These are phyloP conservation scores for Albugo candida DNA, from an alignment of 352 stramenopile species.

Conservation along the genomic window DNA sequence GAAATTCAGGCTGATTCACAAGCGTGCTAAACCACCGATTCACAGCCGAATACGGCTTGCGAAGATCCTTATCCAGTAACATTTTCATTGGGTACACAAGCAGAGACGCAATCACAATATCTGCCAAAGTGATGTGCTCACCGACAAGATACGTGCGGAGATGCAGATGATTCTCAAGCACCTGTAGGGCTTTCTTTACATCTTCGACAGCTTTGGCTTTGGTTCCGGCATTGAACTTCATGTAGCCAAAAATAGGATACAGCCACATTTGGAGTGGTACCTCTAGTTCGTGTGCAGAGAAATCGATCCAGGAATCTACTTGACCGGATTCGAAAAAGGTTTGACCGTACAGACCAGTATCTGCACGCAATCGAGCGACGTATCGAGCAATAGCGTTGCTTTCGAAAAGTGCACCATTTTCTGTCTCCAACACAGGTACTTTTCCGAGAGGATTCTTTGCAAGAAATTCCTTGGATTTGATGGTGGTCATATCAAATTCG, in stretches of 20 bases:
- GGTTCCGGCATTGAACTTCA: constrained; percentile 52
- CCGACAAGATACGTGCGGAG: constrained; percentile 84
- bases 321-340: constrained; percentile 82
- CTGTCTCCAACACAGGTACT: constrained; percentile 73
- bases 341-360: constrained; percentile 75
- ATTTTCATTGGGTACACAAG: constrained; percentile 92
- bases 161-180: constrained; percentile 78
- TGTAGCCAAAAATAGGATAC: constrained; percentile 77
- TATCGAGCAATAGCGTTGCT: constrained; percentile 87
- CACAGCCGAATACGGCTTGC: constrained; percentile 75
- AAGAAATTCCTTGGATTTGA: constrained; percentile 51
- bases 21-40: constrained; percentile 84
- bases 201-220: constrained; percentile 79
- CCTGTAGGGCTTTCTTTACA: constrained; percentile 61
- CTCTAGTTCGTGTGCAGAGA: constrained; percentile 80
- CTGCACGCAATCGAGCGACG: constrained; percentile 69
- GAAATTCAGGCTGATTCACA: constrained; percentile 88
- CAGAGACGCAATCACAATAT: constrained; percentile 77
- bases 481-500: constrained; percentile 38
- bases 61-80: constrained; percentile 76
- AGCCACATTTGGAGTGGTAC: constrained; percentile 74
- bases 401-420: constrained; percentile 67
- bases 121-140: constrained; percentile 84
- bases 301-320: constrained; percentile 90
- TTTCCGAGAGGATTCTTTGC: constrained; percentile 81